Evolutionary conservation across 257 asterid species (phyloP).

Genomic region (Eustoma russellianum): DNA sequence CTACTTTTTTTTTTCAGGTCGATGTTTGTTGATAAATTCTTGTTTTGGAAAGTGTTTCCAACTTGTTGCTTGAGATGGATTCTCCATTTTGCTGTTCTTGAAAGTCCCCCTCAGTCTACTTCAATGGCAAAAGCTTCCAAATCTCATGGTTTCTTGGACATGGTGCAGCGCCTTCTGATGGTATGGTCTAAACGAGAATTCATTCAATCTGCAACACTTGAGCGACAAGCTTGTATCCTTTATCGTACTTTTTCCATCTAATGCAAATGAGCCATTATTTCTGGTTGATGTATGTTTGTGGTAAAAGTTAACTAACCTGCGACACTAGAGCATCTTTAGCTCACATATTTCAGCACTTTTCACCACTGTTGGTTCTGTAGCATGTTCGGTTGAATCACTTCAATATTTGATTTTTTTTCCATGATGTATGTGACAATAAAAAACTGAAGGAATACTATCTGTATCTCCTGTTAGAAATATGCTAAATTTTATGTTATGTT

Average conservation of each 20-base stretch:
- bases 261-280: not conserved
- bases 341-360: not conserved
- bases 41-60: conserved; percentile 94
- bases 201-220: conserved; percentile 77
- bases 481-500: conserved; percentile 2
- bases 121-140: conserved; percentile 25
- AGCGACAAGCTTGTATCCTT: conserved; percentile 97
- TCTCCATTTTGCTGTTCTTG: conserved; percentile 81
- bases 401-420: not conserved
- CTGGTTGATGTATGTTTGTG: not conserved
- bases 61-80: conserved; percentile 85
- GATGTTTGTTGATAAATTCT: conserved; percentile 70
- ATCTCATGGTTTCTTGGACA: conserved; percentile 41
- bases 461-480: too few relatives aligned
- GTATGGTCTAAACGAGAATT: conserved; percentile 86
- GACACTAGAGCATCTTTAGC: not conserved
- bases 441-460: not conserved
- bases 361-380: not conserved
- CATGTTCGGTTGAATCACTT: not conserved
- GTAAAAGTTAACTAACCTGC: not conserved
- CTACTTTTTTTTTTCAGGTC: conserved; percentile 42
- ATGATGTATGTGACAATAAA: not conserved
- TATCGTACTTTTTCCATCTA: conserved; percentile 10
- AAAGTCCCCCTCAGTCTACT: conserved; percentile 48
- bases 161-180: conserved; percentile 61